These are phyloP conservation scores for Paramarasmius palmivorus DNA, from an alignment of 1,284 basidiomycete species.

Conservation along the genomic window DNA sequence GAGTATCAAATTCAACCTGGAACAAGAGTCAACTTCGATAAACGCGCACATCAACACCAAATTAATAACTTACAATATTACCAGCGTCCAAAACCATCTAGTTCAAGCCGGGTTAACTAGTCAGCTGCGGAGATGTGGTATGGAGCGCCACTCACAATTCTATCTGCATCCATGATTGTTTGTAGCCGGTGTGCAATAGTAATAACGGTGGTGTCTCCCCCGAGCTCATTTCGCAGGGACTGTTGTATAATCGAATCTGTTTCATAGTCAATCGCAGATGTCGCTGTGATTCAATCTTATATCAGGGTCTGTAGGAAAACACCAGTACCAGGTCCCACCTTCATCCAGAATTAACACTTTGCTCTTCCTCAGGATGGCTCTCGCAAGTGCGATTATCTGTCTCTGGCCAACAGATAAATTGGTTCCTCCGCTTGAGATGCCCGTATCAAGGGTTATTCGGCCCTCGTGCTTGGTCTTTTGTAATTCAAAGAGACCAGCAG, in stretches of 20 bases:
- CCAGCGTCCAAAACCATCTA: too few relatives aligned
- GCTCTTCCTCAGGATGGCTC: conserved; percentile 57
- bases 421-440: conserved; percentile 55
- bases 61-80: too few relatives aligned
- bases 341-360: conserved; percentile 63
- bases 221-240: conserved; percentile 2
- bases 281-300: too few relatives aligned
- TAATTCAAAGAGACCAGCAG: conserved; percentile 50
- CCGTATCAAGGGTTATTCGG: conserved; percentile 51
- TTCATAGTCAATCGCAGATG: conserved; percentile 4
- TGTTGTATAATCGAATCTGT: conserved; percentile 13
- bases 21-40: too few relatives aligned
- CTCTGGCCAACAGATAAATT: conserved; percentile 75
- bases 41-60: too few relatives aligned
- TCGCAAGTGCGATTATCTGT: conserved; percentile 62
- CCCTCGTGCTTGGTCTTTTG: conserved; percentile 27
- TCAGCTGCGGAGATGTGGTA: too few relatives aligned
- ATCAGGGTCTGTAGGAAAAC: too few relatives aligned
- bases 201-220: conserved; percentile 8
- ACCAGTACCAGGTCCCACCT: too few relatives aligned
- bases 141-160: conserved; percentile 12
- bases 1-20: conserved; percentile 37
- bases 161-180: conserved; percentile 12
- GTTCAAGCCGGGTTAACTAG: too few relatives aligned
- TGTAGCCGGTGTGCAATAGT: conserved; percentile 11